Evolutionary conservation across 305 asterid species (phyloP), one percentile per base, ranked within the genome.

Genomic region (Euphrasia arctica): DNA sequence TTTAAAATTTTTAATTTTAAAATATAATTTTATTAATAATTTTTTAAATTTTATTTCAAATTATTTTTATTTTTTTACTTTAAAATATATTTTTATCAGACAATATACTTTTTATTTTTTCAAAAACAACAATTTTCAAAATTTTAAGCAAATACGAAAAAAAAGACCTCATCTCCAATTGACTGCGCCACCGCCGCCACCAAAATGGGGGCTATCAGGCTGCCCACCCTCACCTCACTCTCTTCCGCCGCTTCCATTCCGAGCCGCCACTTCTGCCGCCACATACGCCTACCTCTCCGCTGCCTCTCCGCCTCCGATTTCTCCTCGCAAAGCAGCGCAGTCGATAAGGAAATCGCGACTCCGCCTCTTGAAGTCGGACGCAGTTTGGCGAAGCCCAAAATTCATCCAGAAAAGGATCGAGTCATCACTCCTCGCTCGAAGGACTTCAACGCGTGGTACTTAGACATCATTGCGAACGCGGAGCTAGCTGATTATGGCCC

Each of bases 401-500:
- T 66, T 7, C 77, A 78, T 64, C 85, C 69, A 27, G 95, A 84
- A 0, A 90, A 90, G 54, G 97, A 88, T 60, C 75, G 88, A 60
- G 76, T 76, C 1, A 88, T 90, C 7, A 86, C 97, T 42, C 97
- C 99, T 27, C 84, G 97, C 22, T 88, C 93, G 18, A 85, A 83
- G 88, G 97, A 94, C 74, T 94, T 94, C 82, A 94, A 79, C 45
- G 99, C 99, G 54, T 94, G 99, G 99, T 94, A 94, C 70, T 73
- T 90, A 36, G 97, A 94, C 66, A 74, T 94, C 67, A 86, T 90
- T 61, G 91, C 96, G 13, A 83, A 85, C 70, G 97, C 99, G 9
- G 99, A 90, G 83, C 83, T 90, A 18, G 95, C 96, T 55, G 99
- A 94, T 78, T 94, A 94, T 43, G 99, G 99, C 18, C 97, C 96